Evolutionary conservation across 345 rosid genomes (phyloP).

Genomic region (Moricandia moricandioides): DNA sequence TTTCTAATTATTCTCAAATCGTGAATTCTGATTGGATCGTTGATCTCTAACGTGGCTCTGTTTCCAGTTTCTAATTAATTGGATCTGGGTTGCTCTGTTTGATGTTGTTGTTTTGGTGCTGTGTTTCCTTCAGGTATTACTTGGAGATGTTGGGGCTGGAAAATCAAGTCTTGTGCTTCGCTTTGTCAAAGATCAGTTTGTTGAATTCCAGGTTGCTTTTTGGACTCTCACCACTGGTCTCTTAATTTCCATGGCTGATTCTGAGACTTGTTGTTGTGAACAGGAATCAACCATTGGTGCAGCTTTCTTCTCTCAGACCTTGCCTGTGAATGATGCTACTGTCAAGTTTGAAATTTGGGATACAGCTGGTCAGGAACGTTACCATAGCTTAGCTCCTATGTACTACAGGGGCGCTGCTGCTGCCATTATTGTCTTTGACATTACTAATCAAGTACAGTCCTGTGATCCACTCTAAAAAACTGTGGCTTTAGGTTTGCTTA

Average conservation of each 20-base stretch:
- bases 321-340: constrained; percentile 55
- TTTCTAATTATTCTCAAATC: too few species aligned
- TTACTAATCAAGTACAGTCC: constrained; percentile 40
- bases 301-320: constrained; percentile 58
- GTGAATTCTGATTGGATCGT: too few species aligned
- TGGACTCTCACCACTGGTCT: not conserved
- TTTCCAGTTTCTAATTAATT: not conserved
- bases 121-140: constrained; percentile 44
- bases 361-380: constrained; percentile 65
- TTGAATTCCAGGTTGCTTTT: constrained; percentile 53
- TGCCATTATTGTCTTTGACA: constrained; percentile 58
- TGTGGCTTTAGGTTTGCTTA: not conserved
- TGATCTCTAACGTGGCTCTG: too few species aligned
- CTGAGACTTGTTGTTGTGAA: not conserved
- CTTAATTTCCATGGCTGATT: not conserved
- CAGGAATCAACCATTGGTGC: constrained; percentile 68
- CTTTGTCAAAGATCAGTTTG: constrained; percentile 57
- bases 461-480: not conserved
- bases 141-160: constrained; percentile 64
- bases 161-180: constrained; percentile 60
- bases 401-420: constrained; percentile 69
- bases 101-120: not conserved
- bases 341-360: constrained; percentile 69
- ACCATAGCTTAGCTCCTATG: constrained; percentile 73
- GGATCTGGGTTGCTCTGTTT: too few species aligned